Conservation (phyloP, 768 basidiomycete species). For the Multifurca ochricompacta region DNA sequence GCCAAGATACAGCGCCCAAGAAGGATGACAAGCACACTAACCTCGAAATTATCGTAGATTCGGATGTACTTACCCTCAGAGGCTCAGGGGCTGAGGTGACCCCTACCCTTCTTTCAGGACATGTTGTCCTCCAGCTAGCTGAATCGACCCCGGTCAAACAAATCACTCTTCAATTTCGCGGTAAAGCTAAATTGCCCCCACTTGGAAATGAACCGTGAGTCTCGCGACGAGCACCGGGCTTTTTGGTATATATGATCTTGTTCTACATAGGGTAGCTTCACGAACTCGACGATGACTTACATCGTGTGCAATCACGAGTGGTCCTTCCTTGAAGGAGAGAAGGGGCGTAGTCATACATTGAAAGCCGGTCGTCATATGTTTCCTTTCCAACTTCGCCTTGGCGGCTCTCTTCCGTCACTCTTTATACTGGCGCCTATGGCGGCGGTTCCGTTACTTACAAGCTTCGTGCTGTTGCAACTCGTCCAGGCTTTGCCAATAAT, state of each 20-base stretch:
- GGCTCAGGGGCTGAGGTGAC: slow-evolving; percentile 82
- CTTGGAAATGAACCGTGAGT: slow-evolving; percentile 52
- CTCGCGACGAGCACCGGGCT: slow-evolving; percentile 2
- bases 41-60: slow-evolving; percentile 72
- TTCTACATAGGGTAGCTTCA: slow-evolving; percentile 35
- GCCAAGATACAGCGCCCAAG: slow-evolving; percentile 23
- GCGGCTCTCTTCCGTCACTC: slow-evolving; percentile 79
- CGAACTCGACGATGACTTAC: slow-evolving; percentile 44
- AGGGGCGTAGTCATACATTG: slow-evolving; percentile 73
- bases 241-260: slow-evolving; percentile 10
- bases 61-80: slow-evolving; percentile 60
- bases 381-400: slow-evolving; percentile 84
- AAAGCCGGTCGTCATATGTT: slow-evolving; percentile 94
- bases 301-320: slow-evolving; percentile 77
- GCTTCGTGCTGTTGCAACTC: slow-evolving; percentile 75
- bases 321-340: slow-evolving; percentile 86
- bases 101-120: slow-evolving; percentile 71
- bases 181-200: slow-evolving; percentile 69
- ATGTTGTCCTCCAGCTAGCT: slow-evolving; percentile 68
- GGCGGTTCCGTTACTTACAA: slow-evolving; percentile 78
- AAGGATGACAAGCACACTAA: slow-evolving; percentile 40
- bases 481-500: slow-evolving; percentile 66
- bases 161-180: slow-evolving; percentile 75
- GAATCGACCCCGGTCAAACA: slow-evolving; percentile 82
- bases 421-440: slow-evolving; percentile 46